These are phyloP conservation scores for Yarrowia keelungensis DNA, from an alignment of 805 yeast genomes.

Conservation along the genomic window DNA sequence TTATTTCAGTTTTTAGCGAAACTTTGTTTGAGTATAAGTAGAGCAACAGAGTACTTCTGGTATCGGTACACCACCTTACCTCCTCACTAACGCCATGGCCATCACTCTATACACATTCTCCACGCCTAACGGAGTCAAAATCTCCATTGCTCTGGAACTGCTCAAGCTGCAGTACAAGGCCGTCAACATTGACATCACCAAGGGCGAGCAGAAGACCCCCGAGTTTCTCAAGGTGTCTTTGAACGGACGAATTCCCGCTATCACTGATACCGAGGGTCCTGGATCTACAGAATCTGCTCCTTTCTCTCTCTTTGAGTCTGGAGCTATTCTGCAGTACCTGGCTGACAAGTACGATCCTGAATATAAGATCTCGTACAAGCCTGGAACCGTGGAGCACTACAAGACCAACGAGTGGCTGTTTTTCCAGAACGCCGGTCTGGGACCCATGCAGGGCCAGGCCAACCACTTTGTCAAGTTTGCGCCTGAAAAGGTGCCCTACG, in stretches of 20 bases:
- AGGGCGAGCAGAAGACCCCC: conserved; percentile 59
- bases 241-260: conserved; percentile 68
- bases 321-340: conserved; percentile 65
- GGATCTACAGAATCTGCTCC: conserved; percentile 49
- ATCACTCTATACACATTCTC: conserved; percentile 55
- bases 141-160: conserved; percentile 51
- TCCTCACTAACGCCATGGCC: conserved; percentile 32
- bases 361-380: conserved; percentile 52
- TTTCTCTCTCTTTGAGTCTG: conserved; percentile 62
- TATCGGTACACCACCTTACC: neutral
- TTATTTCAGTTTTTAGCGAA: neutral
- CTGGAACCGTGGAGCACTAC: conserved; percentile 56
- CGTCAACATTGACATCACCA: conserved; percentile 54
- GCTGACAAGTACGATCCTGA: conserved; percentile 67
- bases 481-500: conserved; percentile 62
- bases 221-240: conserved; percentile 66
- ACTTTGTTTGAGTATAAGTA: neutral
- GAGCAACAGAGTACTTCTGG: neutral
- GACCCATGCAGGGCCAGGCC: conserved; percentile 71
- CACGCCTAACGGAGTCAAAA: conserved; percentile 56
- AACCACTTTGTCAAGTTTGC: conserved; percentile 57
- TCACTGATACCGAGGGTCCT: conserved; percentile 49
- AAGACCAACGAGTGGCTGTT: conserved; percentile 55
- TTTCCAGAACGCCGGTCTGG: conserved; percentile 65
- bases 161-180: conserved; percentile 50